Conservation (phyloP, 225 moss, liverwort and hornwort genomes). For the Sphagnum tenellum region DNA sequence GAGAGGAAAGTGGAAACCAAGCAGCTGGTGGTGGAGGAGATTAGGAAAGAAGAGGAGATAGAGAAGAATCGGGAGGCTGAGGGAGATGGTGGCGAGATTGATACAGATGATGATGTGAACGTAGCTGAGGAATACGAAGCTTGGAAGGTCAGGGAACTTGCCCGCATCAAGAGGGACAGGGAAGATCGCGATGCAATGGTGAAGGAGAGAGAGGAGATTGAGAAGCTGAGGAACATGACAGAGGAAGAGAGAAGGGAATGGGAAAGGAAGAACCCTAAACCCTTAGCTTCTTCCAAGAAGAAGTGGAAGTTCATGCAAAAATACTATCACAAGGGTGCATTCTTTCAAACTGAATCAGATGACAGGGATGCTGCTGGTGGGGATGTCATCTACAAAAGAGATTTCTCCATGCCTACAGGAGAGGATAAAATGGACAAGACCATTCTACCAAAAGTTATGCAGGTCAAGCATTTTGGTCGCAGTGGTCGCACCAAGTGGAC, state of each 20-base stretch:
- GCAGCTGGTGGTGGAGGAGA: slow-evolving; percentile 84
- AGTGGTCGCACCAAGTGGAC: slow-evolving; percentile 94
- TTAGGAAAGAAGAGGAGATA: slow-evolving; percentile 85
- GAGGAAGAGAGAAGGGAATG: slow-evolving; percentile 95
- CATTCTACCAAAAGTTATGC: slow-evolving; percentile 82
- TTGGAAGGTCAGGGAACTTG: slow-evolving; percentile 94
- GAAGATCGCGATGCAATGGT: slow-evolving; percentile 82
- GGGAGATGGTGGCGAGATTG: slow-evolving; percentile 86
- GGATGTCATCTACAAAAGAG: slow-evolving; percentile 70
- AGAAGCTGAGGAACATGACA: slow-evolving; percentile 82
- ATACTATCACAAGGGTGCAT: slow-evolving; percentile 95
- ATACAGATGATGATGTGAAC: slow-evolving; percentile 91
- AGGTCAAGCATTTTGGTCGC: slow-evolving; percentile 88
- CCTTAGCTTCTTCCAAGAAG: slow-evolving; percentile 69
- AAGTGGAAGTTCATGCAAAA: slow-evolving; percentile 99
- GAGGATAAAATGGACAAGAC: slow-evolving; percentile 95
- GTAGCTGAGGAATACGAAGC: slow-evolving; percentile 97
- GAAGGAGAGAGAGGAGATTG: slow-evolving; percentile 86
- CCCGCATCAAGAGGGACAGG: slow-evolving; percentile 92
- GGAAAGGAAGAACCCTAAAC: slow-evolving; percentile 98
- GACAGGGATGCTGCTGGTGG: slow-evolving; percentile 33
- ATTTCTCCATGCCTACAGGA: slow-evolving; percentile 84
- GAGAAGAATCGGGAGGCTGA: slow-evolving; percentile 90
- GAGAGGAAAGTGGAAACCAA: slow-evolving; percentile 94
- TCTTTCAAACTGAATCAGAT: slow-evolving; percentile 90